These are phyloP conservation scores for Auricularia sp. DNA, from an alignment of 768 basidiomycete species.

Conservation along the genomic window DNA sequence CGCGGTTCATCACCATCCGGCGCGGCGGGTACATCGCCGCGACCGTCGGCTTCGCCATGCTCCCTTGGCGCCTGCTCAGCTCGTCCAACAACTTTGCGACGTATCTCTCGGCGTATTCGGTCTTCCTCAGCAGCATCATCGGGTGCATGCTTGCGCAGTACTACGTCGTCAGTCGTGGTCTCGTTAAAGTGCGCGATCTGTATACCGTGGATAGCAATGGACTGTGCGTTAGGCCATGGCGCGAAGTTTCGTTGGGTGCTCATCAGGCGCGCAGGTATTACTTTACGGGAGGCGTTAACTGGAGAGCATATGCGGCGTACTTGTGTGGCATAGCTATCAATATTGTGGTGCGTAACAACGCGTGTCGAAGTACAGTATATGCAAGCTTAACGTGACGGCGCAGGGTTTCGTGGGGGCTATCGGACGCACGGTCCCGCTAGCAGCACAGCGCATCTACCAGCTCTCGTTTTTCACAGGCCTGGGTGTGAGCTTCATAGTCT, in stretches of 20 bases:
- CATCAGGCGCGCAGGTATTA: not conserved
- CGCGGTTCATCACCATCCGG: slow-evolving; percentile 75
- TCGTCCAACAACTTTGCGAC: slow-evolving; percentile 67
- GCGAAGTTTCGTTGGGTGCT: too few relatives aligned
- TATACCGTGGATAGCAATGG: slow-evolving; percentile 46
- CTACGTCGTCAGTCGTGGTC: slow-evolving; percentile 60
- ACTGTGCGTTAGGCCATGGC: slow-evolving; percentile 31
- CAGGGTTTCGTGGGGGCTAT: slow-evolving; percentile 22
- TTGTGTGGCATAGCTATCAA: slow-evolving; percentile 71
- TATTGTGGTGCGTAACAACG: slow-evolving; percentile 36
- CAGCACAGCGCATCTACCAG: slow-evolving; percentile 62
- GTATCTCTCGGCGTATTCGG: slow-evolving; percentile 73
- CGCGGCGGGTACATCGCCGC: slow-evolving; percentile 80
- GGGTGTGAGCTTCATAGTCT: slow-evolving; percentile 53
- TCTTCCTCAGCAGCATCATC: slow-evolving; percentile 44
- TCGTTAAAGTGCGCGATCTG: slow-evolving; percentile 60
- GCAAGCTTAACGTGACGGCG: too few relatives aligned
- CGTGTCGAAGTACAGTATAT: not conserved
- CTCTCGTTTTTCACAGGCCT: slow-evolving; percentile 87
- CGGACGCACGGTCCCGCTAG: slow-evolving; percentile 50
- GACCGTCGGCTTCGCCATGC: slow-evolving; percentile 62
- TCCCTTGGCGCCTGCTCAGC: slow-evolving; percentile 68
- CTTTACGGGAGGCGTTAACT: slow-evolving; percentile 2
- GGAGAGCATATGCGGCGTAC: slow-evolving; percentile 55
- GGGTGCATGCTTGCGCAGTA: slow-evolving; percentile 36